Percentiles rank a stretch among this genome's conserved stretches.
Conservation (phyloP, 2,329 filamentous ascomycete species). For the Stemphylium lycopersici region DNA sequence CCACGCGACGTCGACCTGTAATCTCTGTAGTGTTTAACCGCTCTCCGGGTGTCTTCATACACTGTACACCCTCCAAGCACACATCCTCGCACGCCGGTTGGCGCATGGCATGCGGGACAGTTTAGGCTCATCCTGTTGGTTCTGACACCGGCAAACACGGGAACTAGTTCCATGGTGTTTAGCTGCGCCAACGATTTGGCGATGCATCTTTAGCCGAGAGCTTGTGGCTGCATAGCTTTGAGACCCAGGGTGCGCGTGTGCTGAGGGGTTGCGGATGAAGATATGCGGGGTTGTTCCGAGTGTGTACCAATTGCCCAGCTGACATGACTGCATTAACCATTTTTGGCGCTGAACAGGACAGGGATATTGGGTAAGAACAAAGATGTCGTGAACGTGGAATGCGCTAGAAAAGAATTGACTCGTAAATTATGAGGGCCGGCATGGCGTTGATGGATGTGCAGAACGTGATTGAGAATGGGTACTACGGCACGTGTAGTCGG, state of each 20-base stretch:
- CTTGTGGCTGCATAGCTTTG: constrained; percentile 7
- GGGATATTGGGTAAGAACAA: too few relatives aligned
- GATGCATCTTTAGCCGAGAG: constrained; percentile 12
- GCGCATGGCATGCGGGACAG: constrained; percentile 14
- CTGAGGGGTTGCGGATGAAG: constrained; percentile 6
- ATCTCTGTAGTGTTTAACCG: constrained; percentile 40
- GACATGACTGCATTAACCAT: too few relatives aligned
- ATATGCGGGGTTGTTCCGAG: constrained; percentile 2
- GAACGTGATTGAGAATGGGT: too few relatives aligned
- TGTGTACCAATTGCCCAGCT: too few relatives aligned
- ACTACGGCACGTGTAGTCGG: too few relatives aligned
- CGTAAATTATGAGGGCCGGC: too few relatives aligned
- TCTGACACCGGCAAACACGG: not conserved
- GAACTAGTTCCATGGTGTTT: constrained; percentile 2
- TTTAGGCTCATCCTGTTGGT: constrained; percentile 9
- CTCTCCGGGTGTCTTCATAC: constrained; percentile 22
- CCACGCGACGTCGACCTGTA: constrained; percentile 14
- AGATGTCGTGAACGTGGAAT: too few relatives aligned
- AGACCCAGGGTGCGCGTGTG: not conserved
- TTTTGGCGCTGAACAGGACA: too few relatives aligned
- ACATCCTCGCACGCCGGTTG: constrained; percentile 17
- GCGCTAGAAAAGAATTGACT: too few relatives aligned
- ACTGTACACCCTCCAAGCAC: not conserved
- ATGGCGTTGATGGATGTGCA: too few relatives aligned
- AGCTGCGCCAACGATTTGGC: constrained; percentile 11